phyloP scores from a whole-genome alignment of 345 rosid genomes.

The Salix udensis region DNA sequence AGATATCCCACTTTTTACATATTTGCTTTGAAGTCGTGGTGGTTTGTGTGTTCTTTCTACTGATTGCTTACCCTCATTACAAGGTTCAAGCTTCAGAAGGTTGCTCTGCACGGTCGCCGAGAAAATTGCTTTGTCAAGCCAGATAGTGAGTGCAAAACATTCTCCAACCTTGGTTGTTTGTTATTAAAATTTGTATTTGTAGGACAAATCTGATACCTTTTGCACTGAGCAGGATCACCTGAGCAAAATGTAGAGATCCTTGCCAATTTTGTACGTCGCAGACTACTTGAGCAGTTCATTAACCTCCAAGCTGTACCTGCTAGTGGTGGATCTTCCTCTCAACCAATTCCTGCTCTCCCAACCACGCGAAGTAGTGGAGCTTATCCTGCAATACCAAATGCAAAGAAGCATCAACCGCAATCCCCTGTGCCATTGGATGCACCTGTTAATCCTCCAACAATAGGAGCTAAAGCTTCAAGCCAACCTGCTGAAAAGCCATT shows the following conservation, averaged over 20 bases:
- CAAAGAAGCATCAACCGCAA: constrained; percentile 30
- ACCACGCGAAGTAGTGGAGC: constrained; percentile 74
- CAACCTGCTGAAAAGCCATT: constrained; percentile 11
- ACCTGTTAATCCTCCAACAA: constrained; percentile 5
- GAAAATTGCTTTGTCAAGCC: constrained; percentile 14
- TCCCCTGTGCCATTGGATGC: constrained; percentile 22
- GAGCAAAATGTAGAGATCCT: constrained; percentile 32
- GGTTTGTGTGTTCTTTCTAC: constrained; percentile 12
- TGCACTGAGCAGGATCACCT: constrained; percentile 27
- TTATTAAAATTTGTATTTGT: constrained; percentile 1
- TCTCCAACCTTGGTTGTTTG: neutral
- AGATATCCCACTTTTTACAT: neutral
- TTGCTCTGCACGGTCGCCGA: constrained; percentile 7
- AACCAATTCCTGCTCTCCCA: constrained; percentile 41
- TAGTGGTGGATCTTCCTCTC: constrained; percentile 24
- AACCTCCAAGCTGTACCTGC: constrained; percentile 61
- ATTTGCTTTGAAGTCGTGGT: neutral
- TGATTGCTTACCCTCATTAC: constrained; percentile 20
- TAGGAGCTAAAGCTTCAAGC: constrained; percentile 4
- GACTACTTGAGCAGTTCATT: constrained; percentile 56
- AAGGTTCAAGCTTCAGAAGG: constrained; percentile 41
- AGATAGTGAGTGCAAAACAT: constrained; percentile 33
- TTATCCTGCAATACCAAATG: constrained; percentile 67
- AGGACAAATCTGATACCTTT: neutral
- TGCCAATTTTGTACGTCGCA: constrained; percentile 47